These are phyloP conservation scores for Candolleomyces eurysporus DNA, from an alignment of 768 basidiomycete species.

Conservation along the genomic window DNA sequence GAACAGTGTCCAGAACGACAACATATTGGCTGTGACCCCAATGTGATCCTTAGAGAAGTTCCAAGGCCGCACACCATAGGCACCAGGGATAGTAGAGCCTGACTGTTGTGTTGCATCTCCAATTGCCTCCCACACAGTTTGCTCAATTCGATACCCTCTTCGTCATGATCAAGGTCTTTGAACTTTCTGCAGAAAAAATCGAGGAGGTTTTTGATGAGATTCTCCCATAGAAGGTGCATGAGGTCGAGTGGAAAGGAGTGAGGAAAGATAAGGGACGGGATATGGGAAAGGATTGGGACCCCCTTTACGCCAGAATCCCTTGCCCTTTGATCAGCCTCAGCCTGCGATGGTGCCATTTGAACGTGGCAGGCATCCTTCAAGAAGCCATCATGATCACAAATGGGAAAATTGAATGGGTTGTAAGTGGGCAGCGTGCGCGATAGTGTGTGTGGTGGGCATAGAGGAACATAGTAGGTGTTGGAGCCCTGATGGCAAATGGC, in stretches of 20 bases:
- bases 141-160: constrained; percentile 18
- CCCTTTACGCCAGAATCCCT: constrained; percentile 34
- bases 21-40: constrained; percentile 19
- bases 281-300: constrained; percentile 24
- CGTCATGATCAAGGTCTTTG: constrained; percentile 19
- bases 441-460: constrained; percentile 9
- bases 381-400: constrained; percentile 29
- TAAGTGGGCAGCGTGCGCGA: neutral
- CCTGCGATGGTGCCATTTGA: constrained; percentile 14
- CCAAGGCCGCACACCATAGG: constrained; percentile 24
- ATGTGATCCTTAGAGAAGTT: constrained; percentile 24
- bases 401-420: constrained; percentile 30
- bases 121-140: constrained; percentile 35
- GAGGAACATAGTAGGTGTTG: constrained; percentile 27
- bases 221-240: constrained; percentile 27
- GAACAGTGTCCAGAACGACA: constrained; percentile 21
- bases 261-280: constrained; percentile 35
- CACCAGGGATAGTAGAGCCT: constrained; percentile 25
- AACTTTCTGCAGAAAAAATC: too few relatives aligned
- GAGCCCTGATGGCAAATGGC: constrained; percentile 16
- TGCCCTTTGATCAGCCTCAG: constrained; percentile 16
- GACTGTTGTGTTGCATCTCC: constrained; percentile 26
- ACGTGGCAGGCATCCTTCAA: constrained; percentile 10
- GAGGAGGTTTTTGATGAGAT: too few relatives aligned
- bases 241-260: constrained; percentile 41